Evolutionary conservation across 2,329 filamentous ascomycete species (phyloP).

Genomic region (Daldinia sp.): DNA sequence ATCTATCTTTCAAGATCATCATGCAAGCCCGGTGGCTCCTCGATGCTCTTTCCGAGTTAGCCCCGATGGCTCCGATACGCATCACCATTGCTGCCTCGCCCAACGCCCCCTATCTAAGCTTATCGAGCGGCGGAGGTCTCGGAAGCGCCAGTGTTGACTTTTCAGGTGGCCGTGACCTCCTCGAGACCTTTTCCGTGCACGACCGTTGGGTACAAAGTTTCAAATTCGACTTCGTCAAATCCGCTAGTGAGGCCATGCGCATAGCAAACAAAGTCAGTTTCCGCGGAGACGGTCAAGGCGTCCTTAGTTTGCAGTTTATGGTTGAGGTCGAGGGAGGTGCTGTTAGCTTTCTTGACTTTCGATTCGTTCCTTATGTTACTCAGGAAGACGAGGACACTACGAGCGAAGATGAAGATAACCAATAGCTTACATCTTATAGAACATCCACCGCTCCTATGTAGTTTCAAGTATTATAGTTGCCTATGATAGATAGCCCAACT

Average conservation of each 20-base stretch:
- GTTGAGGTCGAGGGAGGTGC: slow-evolving; percentile 79
- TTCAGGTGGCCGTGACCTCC: slow-evolving; percentile 68
- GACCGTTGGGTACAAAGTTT: slow-evolving; percentile 74
- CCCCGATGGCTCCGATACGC: slow-evolving; percentile 73
- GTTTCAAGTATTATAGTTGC: neutral
- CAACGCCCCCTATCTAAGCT: slow-evolving; percentile 73
- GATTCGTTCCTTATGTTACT: slow-evolving; percentile 77
- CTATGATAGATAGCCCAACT: neutral
- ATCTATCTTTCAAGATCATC: slow-evolving; percentile 89
- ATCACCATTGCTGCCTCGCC: slow-evolving; percentile 74
- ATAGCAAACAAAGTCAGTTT: slow-evolving; percentile 92
- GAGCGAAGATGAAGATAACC: slow-evolving; percentile 50
- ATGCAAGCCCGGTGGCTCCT: slow-evolving; percentile 81
- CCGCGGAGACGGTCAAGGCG: slow-evolving; percentile 85
- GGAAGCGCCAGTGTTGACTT: slow-evolving; percentile 73
- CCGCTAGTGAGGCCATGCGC: slow-evolving; percentile 90
- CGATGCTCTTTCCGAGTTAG: slow-evolving; percentile 75
- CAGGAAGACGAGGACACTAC: slow-evolving; percentile 66
- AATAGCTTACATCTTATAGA: slow-evolving; percentile 4
- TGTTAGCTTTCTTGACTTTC: slow-evolving; percentile 81
- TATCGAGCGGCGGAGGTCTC: slow-evolving; percentile 71
- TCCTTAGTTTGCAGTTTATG: slow-evolving; percentile 95
- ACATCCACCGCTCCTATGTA: neutral
- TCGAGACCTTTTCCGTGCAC: slow-evolving; percentile 77
- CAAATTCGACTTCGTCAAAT: slow-evolving; percentile 86